Evolutionary conservation across 2,329 filamentous ascomycete species (phyloP), one percentile per base, ranked within the genome.

Genomic region (Herpotrichia juniperi): DNA sequence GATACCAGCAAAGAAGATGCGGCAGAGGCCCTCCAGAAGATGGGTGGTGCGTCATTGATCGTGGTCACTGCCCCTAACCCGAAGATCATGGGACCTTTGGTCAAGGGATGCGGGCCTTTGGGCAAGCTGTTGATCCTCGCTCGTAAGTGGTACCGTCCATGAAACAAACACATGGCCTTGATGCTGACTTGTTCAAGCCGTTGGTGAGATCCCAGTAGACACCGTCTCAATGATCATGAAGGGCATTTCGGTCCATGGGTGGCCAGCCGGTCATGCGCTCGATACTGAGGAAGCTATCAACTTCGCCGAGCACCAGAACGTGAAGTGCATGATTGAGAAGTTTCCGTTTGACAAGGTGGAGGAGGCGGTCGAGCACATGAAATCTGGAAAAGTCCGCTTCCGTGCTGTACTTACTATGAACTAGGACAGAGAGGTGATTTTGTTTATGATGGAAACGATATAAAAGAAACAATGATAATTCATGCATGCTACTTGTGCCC

Each of bases 101-200:
- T 86, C 1, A 75, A 67, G 2, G 87, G 82, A 2, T 75, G 88
- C 7, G 80, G 75, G 4, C 63, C 79, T 0, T 69, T 74, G 7
- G 87, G 87, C 10, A 87, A 83, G 66, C 62, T 89, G 7, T 66
- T 89, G 14, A 73, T 86, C n/a, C 76, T 88, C 25, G 80, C 86
- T 0, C 79, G 68, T 72, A 60, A 59, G 67, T 64, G 26, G 1
- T 14, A 16, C 12, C n/a, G n/a, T n/a, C n/a, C 9, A 19, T 22
- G 42, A 24, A 46, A 34, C 28, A 35, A 10, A 21, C 30, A 16
- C 6, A 31, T 7, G 35, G 10, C 19, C 21, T 16, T 7, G 31
- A 32, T 12, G 22, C 42, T 45, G 44, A 45, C 22, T 16, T 14
- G 12, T 25, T 21, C 34, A 37, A 76, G 76, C 77, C 34, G 72